phyloP scores from a whole-genome alignment of 106 monocot species.

The Iris macrosiphon region DNA sequence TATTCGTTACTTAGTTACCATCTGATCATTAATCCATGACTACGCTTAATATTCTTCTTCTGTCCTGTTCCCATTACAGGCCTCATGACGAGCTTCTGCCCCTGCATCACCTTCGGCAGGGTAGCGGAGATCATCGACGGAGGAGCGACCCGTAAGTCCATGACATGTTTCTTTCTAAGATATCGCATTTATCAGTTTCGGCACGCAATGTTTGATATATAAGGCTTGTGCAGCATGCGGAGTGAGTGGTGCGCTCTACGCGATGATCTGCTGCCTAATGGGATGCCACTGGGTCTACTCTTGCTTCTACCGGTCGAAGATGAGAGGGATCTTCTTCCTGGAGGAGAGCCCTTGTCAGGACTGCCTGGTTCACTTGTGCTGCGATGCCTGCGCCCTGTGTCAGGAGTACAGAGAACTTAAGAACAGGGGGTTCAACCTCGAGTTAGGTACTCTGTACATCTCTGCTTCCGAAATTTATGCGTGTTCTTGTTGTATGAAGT shows the following conservation, averaged over 20 bases:
- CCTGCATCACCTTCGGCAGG: conserved; percentile 57
- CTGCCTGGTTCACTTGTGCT: conserved; percentile 56
- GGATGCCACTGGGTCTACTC: conserved; percentile 51
- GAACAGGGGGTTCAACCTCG: conserved; percentile 36
- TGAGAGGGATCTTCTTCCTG: conserved; percentile 34
- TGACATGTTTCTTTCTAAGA: neutral
- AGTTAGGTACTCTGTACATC: conserved; percentile 22
- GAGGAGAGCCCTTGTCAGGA: conserved; percentile 31
- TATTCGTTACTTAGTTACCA: neutral
- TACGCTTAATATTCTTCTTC: neutral
- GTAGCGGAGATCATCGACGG: conserved; percentile 42
- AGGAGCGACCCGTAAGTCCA: conserved; percentile 34
- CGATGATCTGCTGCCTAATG: conserved; percentile 22
- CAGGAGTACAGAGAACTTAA: conserved; percentile 63
- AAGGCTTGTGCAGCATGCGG: conserved; percentile 23
- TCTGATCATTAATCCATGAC: neutral
- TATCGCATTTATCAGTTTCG: no score
- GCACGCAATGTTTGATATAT: neutral
- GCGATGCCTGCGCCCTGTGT: conserved; percentile 44
- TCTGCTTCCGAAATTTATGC: neutral
- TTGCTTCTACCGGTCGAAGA: conserved; percentile 46
- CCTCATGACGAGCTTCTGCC: conserved; percentile 39
- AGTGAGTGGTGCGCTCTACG: conserved; percentile 21
- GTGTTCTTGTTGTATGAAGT: neutral
- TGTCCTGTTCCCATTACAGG: conserved; percentile 13